phyloP scores from a whole-genome alignment of 2,329 filamentous ascomycete genomes.

The Pseudogymnoascus sp. region DNA sequence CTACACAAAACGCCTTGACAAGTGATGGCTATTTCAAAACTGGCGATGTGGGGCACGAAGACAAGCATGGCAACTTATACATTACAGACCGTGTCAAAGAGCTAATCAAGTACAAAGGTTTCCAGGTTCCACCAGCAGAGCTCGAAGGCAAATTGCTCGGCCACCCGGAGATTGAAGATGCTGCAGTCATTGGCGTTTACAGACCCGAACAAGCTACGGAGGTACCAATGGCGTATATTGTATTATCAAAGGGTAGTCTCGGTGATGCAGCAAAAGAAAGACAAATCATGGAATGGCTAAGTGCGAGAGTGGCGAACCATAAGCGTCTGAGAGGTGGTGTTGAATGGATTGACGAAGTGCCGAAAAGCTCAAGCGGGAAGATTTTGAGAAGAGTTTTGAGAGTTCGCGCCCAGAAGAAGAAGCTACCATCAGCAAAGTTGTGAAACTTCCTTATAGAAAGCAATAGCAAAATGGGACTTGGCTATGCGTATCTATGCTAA shows the following conservation, averaged over 20 bases:
- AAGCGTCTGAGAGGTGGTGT: slow-evolving; percentile 34
- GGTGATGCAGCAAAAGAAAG: slow-evolving; percentile 25
- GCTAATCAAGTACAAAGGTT: slow-evolving; percentile 44
- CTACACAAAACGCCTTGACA: slow-evolving; percentile 25
- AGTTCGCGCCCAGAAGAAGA: slow-evolving; percentile 36
- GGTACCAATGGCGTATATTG: slow-evolving; percentile 39
- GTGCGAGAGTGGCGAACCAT: slow-evolving; percentile 27
- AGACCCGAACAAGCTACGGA: slow-evolving; percentile 36
- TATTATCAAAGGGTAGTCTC: slow-evolving; percentile 26
- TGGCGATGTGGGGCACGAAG: slow-evolving; percentile 41
- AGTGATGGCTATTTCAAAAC: slow-evolving; percentile 34
- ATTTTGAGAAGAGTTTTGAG: slow-evolving; percentile 32
- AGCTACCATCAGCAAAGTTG: background rate
- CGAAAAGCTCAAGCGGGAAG: slow-evolving; percentile 36
- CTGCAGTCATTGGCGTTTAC: slow-evolving; percentile 41
- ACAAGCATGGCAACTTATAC: slow-evolving; percentile 33
- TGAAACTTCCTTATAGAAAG: background rate
- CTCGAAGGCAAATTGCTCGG: slow-evolving; percentile 39
- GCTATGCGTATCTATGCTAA: background rate
- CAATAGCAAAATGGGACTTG: background rate
- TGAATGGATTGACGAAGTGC: slow-evolving; percentile 32
- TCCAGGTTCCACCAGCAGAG: slow-evolving; percentile 45
- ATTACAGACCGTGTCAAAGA: slow-evolving; percentile 30
- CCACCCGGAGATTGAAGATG: slow-evolving; percentile 38
- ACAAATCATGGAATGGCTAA: slow-evolving; percentile 30